Conservation (phyloP, 2,329 filamentous ascomycete genomes). For the Podosphaera xanthii region DNA sequence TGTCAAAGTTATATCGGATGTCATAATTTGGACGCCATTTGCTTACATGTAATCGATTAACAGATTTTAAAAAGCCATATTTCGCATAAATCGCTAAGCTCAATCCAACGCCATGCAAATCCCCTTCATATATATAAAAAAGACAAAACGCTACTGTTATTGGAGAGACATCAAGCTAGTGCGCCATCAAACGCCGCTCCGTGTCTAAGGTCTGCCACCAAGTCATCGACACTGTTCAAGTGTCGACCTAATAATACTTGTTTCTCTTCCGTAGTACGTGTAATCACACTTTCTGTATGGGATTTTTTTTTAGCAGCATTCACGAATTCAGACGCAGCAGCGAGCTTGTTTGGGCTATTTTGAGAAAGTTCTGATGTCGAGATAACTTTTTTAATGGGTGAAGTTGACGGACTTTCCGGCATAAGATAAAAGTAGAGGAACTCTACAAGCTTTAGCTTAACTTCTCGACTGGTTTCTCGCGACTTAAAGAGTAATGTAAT, state of each 20-base stretch:
- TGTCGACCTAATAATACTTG: conserved; percentile 39
- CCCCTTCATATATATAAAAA: too few relatives aligned
- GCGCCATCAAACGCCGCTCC: conserved; percentile 47
- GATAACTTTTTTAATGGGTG: conserved; percentile 23
- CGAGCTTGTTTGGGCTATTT: conserved; percentile 45
- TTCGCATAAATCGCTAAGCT: too few relatives aligned
- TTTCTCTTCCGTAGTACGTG: conserved; percentile 41
- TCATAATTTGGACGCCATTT: too few relatives aligned
- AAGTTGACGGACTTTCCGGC: conserved; percentile 51
- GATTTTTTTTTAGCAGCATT: conserved; percentile 16
- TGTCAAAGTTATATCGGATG: too few relatives aligned
- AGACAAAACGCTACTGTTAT: too few relatives aligned
- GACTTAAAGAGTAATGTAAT: conserved; percentile 87
- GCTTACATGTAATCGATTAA: too few relatives aligned
- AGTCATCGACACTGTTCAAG: conserved; percentile 36
- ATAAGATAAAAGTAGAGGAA: conserved; percentile 98
- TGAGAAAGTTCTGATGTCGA: conserved; percentile 32
- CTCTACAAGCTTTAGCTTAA: conserved; percentile 90
- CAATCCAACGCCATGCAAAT: too few relatives aligned
- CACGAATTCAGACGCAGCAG: conserved; percentile 28
- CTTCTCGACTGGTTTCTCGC: conserved; percentile 60
- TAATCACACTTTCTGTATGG: conserved; percentile 19
- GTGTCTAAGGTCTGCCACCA: conserved; percentile 52
- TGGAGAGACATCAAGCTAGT: conserved; percentile 1
- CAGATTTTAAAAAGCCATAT: too few relatives aligned